Evolutionary conservation across 2,329 filamentous ascomycete genomes (phyloP).

Genomic region (Pyrenochaeta sp.): DNA sequence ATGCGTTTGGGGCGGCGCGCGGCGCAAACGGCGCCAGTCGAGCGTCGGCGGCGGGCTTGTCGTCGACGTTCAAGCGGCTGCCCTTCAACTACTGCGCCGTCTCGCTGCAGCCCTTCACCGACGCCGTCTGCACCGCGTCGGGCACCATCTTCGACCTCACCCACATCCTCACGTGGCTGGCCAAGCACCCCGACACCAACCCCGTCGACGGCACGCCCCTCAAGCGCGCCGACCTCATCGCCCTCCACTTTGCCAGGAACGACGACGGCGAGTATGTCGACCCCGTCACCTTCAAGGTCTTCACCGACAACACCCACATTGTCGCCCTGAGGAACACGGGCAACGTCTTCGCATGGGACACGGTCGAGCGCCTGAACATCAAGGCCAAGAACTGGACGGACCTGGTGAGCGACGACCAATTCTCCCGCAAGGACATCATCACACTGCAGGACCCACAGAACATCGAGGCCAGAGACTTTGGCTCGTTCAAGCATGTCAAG

Average conservation of each 20-base stretch:
- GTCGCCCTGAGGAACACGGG: slow-evolving; percentile 86
- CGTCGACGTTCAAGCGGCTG: slow-evolving; percentile 79
- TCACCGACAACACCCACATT: slow-evolving; percentile 97
- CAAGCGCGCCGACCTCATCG: slow-evolving; percentile 82
- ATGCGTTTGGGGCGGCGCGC: slow-evolving; percentile 84
- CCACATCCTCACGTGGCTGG: slow-evolving; percentile 92
- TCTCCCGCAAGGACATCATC: slow-evolving; percentile 90
- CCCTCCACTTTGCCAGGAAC: slow-evolving; percentile 91
- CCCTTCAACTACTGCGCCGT: slow-evolving; percentile 99
- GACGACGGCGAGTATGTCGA: slow-evolving; percentile 91
- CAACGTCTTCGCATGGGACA: slow-evolving; percentile 97
- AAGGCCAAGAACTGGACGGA: slow-evolving; percentile 97
- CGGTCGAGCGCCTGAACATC: slow-evolving; percentile 92
- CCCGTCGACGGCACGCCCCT: slow-evolving; percentile 84
- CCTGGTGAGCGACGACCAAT: slow-evolving; percentile 84
- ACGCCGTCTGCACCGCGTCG: slow-evolving; percentile 87
- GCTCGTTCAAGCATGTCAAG: slow-evolving; percentile 85
- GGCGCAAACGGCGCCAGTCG: slow-evolving; percentile 68
- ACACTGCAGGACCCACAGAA: slow-evolving; percentile 97
- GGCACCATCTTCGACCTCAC: slow-evolving; percentile 96
- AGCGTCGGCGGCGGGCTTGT: slow-evolving; percentile 57
- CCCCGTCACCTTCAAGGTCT: slow-evolving; percentile 95
- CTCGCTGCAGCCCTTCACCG: slow-evolving; percentile 91
- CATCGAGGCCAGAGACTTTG: slow-evolving; percentile 79
- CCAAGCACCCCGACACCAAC: slow-evolving; percentile 91